These are phyloP conservation scores for Diaporthe caulivora DNA, from an alignment of 2,329 filamentous ascomycete genomes.

Conservation along the genomic window DNA sequence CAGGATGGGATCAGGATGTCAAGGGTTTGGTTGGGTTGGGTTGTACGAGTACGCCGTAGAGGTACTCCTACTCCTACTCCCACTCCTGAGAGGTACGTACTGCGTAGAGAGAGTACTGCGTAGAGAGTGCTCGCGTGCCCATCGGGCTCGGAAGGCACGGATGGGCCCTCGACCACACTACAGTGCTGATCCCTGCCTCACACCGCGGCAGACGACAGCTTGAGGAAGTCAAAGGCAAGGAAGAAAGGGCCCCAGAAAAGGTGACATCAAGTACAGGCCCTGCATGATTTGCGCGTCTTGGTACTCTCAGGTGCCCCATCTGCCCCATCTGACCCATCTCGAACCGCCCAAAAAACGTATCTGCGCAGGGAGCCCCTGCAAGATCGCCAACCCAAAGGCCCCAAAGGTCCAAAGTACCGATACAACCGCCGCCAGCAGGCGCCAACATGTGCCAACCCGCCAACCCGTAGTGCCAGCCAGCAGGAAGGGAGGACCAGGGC, in stretches of 20 bases:
- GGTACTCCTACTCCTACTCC: no score
- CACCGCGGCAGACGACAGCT: slow-evolving; percentile 1
- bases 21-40: no score
- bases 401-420: slow-evolving; percentile 16
- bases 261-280: slow-evolving; percentile 7
- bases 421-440: slow-evolving; percentile 28
- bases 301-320: not conserved
- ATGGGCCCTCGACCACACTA: slow-evolving; percentile 7
- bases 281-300: slow-evolving; percentile 20
- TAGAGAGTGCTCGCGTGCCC: slow-evolving; percentile 22
- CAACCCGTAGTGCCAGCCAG: not conserved
- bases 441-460: slow-evolving; percentile 28
- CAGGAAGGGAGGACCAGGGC: not conserved
- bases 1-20: not conserved
- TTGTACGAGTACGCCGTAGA: no score
- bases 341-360: slow-evolving; percentile 22
- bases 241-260: not conserved
- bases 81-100: no score
- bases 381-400: slow-evolving; percentile 5
- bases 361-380: slow-evolving; percentile 27
- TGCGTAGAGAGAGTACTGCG: no score
- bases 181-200: not conserved
- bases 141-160: slow-evolving; percentile 32
- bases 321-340: slow-evolving; percentile 3
- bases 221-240: not conserved